Base-by-base conservation (phyloP, 352 stramenopile genomes). In the Aphanomyces astaci region DNA sequence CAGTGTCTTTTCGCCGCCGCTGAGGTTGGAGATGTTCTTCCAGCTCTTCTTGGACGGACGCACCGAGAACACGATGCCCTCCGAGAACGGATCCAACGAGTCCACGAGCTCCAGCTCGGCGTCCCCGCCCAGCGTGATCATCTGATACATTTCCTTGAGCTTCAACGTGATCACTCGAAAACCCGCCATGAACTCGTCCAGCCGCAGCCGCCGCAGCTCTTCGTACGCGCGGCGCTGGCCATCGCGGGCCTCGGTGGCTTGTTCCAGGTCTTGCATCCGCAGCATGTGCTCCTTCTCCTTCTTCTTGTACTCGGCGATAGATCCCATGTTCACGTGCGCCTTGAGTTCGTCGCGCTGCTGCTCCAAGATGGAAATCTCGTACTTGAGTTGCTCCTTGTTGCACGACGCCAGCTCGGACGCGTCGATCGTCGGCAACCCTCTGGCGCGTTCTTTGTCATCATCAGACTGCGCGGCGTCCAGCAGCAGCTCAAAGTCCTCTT, bases 71-170 rank as follows among this genome's bases (percentile, higher is more conserved):
- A 99, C 96, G 60, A 99, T 97, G 33, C 97, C 98, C 74, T 99
- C 96, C 2, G 93, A 98, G 80, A 99, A 99, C 39, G 98, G 98
- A 80, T 99, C 97, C 48, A 99, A 75, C 4, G 95, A 99, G 74
- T 99, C 97, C 7, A 99, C 96, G 22, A 99, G 91, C 73, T 99
- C 97, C 22, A 99, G 76, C 74, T 99, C 97, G 4, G 98, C 98
- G 78, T 99, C 97, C 33, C 94, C 94, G 31, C 94, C 94, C 10
- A 98, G 80, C 7, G 94, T 98, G 71, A 98, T 97, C 94, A 99
- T 98, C 79, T 99, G 96, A 73, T 99, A 99, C 97, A 99, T 99
- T 73, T 99, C 98, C 83, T 99, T 99, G 22, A 99, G 82, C 75
- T 99, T 99, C 43, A 99, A 84, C 30, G 97, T 99, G 78, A 99